These are phyloP conservation scores for Cornus florida DNA, from an alignment of 148 eudicot species.

Conservation along the genomic window DNA sequence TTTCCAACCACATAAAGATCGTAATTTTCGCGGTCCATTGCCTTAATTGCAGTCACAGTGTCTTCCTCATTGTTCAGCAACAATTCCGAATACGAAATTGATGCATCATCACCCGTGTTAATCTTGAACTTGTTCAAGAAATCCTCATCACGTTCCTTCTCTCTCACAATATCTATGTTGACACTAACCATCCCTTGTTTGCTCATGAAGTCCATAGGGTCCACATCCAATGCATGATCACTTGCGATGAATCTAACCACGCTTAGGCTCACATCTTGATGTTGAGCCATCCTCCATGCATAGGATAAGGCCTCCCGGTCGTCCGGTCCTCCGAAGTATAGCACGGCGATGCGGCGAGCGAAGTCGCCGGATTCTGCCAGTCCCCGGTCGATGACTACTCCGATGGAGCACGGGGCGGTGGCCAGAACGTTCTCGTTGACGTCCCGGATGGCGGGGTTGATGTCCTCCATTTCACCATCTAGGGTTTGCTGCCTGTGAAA, in stretches of 20 bases:
- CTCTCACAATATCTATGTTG: constrained; percentile 26
- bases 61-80: constrained; percentile 48
- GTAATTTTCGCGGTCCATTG: constrained; percentile 22
- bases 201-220: background rate
- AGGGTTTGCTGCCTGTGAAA: constrained; percentile 42
- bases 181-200: constrained; percentile 4
- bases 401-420: constrained; percentile 51
- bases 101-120: constrained; percentile 5
- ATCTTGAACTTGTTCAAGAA: constrained; percentile 26
- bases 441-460: constrained; percentile 26
- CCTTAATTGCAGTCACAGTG: constrained; percentile 35
- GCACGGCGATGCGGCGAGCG: constrained; percentile 27
- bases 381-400: constrained; percentile 45
- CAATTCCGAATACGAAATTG: constrained; percentile 31
- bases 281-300: constrained; percentile 49
- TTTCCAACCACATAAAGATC: constrained; percentile 54
- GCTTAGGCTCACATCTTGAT: constrained; percentile 26
- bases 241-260: constrained; percentile 42
- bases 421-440: constrained; percentile 44
- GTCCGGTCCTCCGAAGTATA: constrained; percentile 62
- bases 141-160: constrained; percentile 38
- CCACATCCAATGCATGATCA: constrained; percentile 4
- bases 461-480: constrained; percentile 47
- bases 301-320: constrained; percentile 67
- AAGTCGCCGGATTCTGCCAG: constrained; percentile 1